These are phyloP conservation scores for Elaeis guineensis DNA, from an alignment of 176 grass and related monocot genomes.

Conservation along the genomic window DNA sequence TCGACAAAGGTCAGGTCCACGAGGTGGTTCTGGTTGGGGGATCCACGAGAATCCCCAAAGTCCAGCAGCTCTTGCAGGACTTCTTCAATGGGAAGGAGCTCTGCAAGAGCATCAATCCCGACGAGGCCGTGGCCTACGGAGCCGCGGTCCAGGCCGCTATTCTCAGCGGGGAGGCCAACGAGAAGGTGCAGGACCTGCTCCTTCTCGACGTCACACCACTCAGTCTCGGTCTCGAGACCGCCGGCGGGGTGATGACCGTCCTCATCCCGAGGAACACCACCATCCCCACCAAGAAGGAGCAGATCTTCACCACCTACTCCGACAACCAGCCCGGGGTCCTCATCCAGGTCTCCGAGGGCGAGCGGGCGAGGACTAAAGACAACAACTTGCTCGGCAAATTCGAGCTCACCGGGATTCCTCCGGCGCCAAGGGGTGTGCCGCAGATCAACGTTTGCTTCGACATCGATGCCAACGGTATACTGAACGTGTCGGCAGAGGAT, in stretches of 20 bases:
- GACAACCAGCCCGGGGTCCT: slow-evolving; percentile 15
- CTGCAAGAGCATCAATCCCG: no score
- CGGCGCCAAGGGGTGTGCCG: slow-evolving; percentile 15
- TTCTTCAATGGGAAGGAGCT: no score
- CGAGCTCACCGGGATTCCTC: slow-evolving; percentile 18
- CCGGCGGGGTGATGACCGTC: slow-evolving; percentile 13
- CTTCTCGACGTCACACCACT: slow-evolving; percentile 19
- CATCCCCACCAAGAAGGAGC: slow-evolving; percentile 24
- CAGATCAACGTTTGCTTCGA: slow-evolving; percentile 22
- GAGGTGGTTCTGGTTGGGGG: slow-evolving; percentile 22
- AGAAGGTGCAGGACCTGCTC: slow-evolving; percentile 25
- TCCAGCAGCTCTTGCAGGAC: slow-evolving; percentile 1
- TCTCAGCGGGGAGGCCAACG: slow-evolving; percentile 14
- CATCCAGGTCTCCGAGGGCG: slow-evolving; percentile 24
- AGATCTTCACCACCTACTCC: slow-evolving; percentile 18
- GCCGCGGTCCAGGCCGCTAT: slow-evolving; percentile 18
- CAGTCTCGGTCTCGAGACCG: slow-evolving; percentile 10
- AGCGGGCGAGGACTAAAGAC: slow-evolving; percentile 10
- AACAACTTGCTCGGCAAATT: slow-evolving; percentile 25
- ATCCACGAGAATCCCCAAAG: slow-evolving; percentile 10
- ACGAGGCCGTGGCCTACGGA: background rate
- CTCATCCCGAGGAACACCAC: slow-evolving; percentile 21
- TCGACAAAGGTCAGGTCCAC: slow-evolving; percentile 18
- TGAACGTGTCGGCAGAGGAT: slow-evolving; percentile 24
- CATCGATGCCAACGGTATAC: slow-evolving; percentile 21